Evolutionary conservation across 371 early-diverging fungal species (phyloP).

Genomic region (Rhizopus arrhizus): DNA sequence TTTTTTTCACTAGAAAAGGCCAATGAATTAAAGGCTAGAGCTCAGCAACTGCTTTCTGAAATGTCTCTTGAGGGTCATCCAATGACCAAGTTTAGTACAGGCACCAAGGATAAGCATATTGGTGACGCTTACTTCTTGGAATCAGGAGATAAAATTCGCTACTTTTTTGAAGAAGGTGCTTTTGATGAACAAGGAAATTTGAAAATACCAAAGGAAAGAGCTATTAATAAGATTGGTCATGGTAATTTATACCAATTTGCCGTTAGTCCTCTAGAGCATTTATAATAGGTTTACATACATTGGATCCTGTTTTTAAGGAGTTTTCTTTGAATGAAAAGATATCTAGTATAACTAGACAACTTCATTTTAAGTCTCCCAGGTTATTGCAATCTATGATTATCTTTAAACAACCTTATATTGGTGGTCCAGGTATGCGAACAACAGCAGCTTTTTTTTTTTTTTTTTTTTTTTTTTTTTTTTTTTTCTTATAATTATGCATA

Average conservation of each 20-base stretch:
- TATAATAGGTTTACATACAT: constrained; percentile 68
- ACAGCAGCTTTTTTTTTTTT: neutral
- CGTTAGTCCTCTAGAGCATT: neutral
- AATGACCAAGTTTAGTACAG: constrained; percentile 80
- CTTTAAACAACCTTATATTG: constrained; percentile 83
- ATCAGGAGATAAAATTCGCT: constrained; percentile 84
- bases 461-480: neutral
- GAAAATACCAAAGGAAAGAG: constrained; percentile 57
- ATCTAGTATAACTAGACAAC: constrained; percentile 55
- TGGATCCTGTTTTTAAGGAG: constrained; percentile 72
- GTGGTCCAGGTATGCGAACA: constrained; percentile 57
- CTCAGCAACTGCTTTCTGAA: constrained; percentile 60
- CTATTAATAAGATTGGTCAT: constrained; percentile 95
- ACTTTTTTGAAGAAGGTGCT: constrained; percentile 88
- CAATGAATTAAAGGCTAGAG: constrained; percentile 52
- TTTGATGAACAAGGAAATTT: constrained; percentile 69
- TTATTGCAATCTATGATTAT: constrained; percentile 92
- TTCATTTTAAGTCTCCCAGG: constrained; percentile 75
- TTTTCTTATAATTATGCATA: neutral
- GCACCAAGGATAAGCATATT: constrained; percentile 66
- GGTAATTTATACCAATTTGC: constrained; percentile 46
- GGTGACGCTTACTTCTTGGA: constrained; percentile 88
- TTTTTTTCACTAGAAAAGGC: constrained; percentile 66
- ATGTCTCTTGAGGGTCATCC: constrained; percentile 80
- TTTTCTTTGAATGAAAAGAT: constrained; percentile 63